Conservation (phyloP, 495 filamentous ascomycete species). For the Penicillium tannophilum region DNA sequence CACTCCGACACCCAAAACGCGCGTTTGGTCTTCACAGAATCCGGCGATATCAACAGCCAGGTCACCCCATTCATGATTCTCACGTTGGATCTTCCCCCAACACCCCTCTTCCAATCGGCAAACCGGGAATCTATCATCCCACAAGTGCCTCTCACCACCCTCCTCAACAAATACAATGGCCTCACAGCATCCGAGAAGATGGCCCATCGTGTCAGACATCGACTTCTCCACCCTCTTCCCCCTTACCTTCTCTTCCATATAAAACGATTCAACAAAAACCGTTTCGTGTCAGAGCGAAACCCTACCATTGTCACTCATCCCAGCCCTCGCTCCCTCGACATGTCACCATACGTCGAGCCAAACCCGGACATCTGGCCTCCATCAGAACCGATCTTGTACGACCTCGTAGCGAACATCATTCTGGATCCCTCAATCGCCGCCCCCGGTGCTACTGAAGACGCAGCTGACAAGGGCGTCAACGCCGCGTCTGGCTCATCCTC, state of each 20-base stretch:
- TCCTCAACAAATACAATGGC: constrained; percentile 95
- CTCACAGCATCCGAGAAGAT: constrained; percentile 83
- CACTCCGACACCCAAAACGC: constrained; percentile 81
- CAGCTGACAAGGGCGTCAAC: constrained; percentile 81
- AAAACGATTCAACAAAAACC: constrained; percentile 95
- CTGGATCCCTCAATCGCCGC: constrained; percentile 70
- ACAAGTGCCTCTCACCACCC: constrained; percentile 84
- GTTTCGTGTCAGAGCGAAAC: constrained; percentile 93
- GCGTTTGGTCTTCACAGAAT: constrained; percentile 91
- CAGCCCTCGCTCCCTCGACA: constrained; percentile 72
- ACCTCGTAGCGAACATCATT: constrained; percentile 94
- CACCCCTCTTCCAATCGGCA: constrained; percentile 96
- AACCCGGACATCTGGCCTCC: constrained; percentile 60
- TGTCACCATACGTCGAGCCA: constrained; percentile 85
- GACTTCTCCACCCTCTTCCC: constrained; percentile 88
- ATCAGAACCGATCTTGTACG: constrained; percentile 90
- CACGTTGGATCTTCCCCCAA: constrained; percentile 87
- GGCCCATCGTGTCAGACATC: constrained; percentile 81
- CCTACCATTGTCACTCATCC: constrained; percentile 98
- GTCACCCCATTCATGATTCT: constrained; percentile 82
- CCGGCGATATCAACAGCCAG: constrained; percentile 74
- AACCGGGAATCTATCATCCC: constrained; percentile 92
- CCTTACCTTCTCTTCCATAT: constrained; percentile 94
- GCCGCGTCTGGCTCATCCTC: constrained; percentile 58
- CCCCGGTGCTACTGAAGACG: constrained; percentile 72